These are phyloP conservation scores for Flaveria ramosissima DNA, from an alignment of 129 eudicot genomes.

Conservation along the genomic window DNA sequence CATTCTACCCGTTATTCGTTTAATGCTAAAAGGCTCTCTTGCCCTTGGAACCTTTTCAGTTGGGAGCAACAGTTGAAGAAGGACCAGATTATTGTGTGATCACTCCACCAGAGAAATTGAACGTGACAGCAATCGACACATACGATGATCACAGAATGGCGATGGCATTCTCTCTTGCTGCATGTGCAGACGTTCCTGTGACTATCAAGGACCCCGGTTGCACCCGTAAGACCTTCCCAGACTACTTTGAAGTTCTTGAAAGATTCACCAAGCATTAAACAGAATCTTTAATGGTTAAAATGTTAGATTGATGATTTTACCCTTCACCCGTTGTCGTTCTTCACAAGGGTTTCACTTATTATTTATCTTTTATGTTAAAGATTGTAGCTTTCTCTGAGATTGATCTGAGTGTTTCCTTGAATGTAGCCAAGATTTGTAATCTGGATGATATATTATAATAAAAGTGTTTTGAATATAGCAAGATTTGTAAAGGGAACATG, in stretches of 20 bases:
- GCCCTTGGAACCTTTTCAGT: constrained; percentile 45
- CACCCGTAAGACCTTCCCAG: constrained; percentile 94
- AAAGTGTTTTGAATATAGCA: constrained; percentile 18
- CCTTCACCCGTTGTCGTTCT: constrained; percentile 21
- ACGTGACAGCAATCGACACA: constrained; percentile 75
- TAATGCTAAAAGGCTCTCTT: constrained; percentile 23
- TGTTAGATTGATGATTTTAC: constrained; percentile 9
- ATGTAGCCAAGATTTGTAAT: constrained; percentile 18
- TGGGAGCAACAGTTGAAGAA: constrained; percentile 96
- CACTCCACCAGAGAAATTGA: constrained; percentile 89
- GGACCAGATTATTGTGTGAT: constrained; percentile 91
- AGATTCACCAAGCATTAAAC: constrained; percentile 66
- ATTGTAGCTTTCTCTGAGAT: constrained; percentile 22
- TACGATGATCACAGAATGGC: constrained; percentile 98
- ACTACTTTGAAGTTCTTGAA: constrained; percentile 88
- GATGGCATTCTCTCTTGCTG: constrained; percentile 97
- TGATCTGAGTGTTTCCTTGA: constrained; percentile 20
- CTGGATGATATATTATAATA: constrained; percentile 21
- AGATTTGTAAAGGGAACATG: constrained; percentile 4
- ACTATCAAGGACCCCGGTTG: constrained; percentile 94
- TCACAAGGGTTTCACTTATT: constrained; percentile 12
- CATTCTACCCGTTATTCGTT: not conserved
- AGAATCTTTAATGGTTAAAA: not conserved
- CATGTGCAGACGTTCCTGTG: constrained; percentile 93
- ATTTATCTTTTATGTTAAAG: constrained; percentile 7